phyloP scores from a whole-genome alignment of 2,329 filamentous ascomycete species.

The Fusarium sp. region DNA sequence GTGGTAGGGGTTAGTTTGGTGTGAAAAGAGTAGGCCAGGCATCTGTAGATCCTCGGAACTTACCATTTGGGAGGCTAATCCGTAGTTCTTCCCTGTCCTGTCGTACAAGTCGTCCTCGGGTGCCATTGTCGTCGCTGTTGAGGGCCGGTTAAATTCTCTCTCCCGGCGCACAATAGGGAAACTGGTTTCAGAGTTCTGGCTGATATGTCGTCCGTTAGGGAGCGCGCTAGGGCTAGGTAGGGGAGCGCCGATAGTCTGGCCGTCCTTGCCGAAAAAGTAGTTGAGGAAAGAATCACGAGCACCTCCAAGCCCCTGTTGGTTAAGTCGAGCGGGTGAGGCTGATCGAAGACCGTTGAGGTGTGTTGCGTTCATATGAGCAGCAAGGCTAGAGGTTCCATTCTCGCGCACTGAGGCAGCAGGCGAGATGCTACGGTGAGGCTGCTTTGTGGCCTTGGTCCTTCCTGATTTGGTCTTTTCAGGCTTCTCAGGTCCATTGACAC shows the following conservation, averaged over 20 bases:
- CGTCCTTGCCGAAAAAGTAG: slow-evolving; percentile 99
- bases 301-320: slow-evolving; percentile 66
- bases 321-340: slow-evolving; percentile 62
- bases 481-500: slow-evolving; percentile 58
- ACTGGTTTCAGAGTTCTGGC: slow-evolving; percentile 81
- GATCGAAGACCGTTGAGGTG: slow-evolving; percentile 64
- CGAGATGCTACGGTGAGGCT: slow-evolving; percentile 79
- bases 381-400: slow-evolving; percentile 69
- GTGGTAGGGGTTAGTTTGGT: slow-evolving; percentile 38
- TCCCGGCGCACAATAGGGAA: slow-evolving; percentile 85
- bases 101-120: slow-evolving; percentile 57
- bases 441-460: slow-evolving; percentile 49
- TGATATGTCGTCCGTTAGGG: slow-evolving; percentile 71
- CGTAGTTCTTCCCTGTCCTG: slow-evolving; percentile 53
- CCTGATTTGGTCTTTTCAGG: slow-evolving; percentile 59
- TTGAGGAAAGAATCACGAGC: slow-evolving; percentile 93
- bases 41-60: slow-evolving; percentile 50
- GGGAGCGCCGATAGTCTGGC: slow-evolving; percentile 58
- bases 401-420: slow-evolving; percentile 74
- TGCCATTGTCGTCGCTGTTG: slow-evolving; percentile 50
- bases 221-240: slow-evolving; percentile 48
- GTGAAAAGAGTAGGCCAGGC: slow-evolving; percentile 19
- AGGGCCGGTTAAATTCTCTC: slow-evolving; percentile 65
- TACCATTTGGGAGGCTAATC: slow-evolving; percentile 67
- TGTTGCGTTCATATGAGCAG: slow-evolving; percentile 63